These are phyloP conservation scores for Aurinia saxatilis DNA, from an alignment of 345 rosid species.

Conservation along the genomic window DNA sequence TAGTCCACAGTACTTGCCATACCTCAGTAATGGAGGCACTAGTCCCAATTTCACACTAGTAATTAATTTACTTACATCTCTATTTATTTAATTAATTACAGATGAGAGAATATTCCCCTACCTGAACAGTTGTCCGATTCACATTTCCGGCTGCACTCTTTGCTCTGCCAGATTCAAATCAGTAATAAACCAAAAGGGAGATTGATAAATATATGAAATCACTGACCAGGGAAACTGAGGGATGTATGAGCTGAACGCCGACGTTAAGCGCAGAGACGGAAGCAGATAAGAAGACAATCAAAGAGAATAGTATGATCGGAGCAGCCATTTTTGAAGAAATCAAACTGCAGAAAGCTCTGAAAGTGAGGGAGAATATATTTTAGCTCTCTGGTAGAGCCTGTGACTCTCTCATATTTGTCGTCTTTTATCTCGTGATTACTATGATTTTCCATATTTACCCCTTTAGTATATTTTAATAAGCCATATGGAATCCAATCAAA, in stretches of 20 bases:
- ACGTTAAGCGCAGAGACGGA: conserved; percentile 52
- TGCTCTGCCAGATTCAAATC: conserved; percentile 35
- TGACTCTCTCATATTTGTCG: conserved; percentile 15
- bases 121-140: conserved; percentile 86
- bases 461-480: too few relatives aligned
- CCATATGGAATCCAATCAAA: too few relatives aligned
- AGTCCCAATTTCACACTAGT: neutral
- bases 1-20: conserved; percentile 89
- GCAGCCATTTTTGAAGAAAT: conserved; percentile 20
- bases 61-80: neutral
- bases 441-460: neutral
- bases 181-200: neutral
- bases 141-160: conserved; percentile 79
- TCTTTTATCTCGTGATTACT: conserved; percentile 25
- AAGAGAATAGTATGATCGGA: conserved; percentile 12
- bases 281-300: conserved; percentile 20
- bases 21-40: conserved; percentile 89
- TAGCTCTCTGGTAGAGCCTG: conserved; percentile 27
- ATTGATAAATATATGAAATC: too few relatives aligned
- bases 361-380: conserved; percentile 27
- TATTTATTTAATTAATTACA: neutral
- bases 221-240: conserved; percentile 49
- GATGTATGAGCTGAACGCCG: conserved; percentile 50
- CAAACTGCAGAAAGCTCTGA: conserved; percentile 16
- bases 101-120: conserved; percentile 9